Conservation (phyloP, 129 eudicot genomes). For the Cynara cardunculus region DNA sequence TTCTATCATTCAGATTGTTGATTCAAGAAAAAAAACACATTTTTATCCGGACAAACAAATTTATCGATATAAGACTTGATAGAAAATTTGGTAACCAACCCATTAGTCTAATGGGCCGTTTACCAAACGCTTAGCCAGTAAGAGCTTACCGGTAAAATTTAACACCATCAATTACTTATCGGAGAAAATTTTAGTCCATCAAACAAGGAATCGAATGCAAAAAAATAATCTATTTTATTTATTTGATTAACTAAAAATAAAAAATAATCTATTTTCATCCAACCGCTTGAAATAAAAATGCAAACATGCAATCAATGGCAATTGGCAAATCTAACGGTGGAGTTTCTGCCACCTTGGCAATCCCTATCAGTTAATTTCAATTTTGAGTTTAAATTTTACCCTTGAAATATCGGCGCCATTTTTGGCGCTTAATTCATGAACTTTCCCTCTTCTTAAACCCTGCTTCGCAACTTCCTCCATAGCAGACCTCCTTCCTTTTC, state of each 20-base stretch:
- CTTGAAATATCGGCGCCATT: constrained; percentile 23
- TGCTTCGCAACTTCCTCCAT: neutral
- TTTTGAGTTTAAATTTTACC: neutral
- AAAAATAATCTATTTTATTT: too few relatives aligned
- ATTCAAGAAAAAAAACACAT: too few relatives aligned
- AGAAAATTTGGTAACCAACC: too few relatives aligned
- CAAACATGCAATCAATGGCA: neutral
- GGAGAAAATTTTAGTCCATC: too few relatives aligned
- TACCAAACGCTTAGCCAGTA: too few relatives aligned
- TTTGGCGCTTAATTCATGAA: constrained; percentile 22
- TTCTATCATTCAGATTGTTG: neutral
- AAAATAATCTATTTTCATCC: neutral
- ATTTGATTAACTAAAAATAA: too few relatives aligned
- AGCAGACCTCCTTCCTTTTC: neutral
- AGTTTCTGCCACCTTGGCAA: constrained; percentile 24
- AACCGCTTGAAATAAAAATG: neutral
- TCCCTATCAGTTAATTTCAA: constrained; percentile 9
- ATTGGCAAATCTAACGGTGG: neutral
- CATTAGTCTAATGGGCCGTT: too few relatives aligned
- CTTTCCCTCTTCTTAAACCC: constrained; percentile 32
- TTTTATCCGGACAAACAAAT: too few relatives aligned
- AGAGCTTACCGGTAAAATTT: too few relatives aligned
- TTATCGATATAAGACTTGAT: too few relatives aligned
- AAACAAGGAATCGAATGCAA: too few relatives aligned
- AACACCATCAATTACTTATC: too few relatives aligned